These are phyloP conservation scores for Alnus rubra DNA, from an alignment of 306 rosid genomes.

Conservation along the genomic window DNA sequence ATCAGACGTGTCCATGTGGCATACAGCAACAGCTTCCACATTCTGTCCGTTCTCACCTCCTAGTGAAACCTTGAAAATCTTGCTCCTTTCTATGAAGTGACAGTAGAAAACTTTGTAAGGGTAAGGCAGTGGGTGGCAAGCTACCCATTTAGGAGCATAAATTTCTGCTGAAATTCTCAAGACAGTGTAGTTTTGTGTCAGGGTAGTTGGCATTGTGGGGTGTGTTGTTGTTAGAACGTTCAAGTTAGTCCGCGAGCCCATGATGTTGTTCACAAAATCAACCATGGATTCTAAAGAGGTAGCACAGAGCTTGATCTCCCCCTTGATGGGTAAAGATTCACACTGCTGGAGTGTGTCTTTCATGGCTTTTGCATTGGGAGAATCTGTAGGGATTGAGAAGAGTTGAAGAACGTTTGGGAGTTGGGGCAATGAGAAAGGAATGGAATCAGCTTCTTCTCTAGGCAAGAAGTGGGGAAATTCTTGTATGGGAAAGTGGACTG, in stretches of 20 bases:
- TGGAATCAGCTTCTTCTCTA: constrained; percentile 45
- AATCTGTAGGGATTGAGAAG: constrained; percentile 44
- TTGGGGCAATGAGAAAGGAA: constrained; percentile 53
- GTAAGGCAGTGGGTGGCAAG: constrained; percentile 54
- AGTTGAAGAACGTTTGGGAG: constrained; percentile 55
- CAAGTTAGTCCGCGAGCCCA: constrained; percentile 27
- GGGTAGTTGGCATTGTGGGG: constrained; percentile 32
- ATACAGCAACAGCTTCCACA: constrained; percentile 52
- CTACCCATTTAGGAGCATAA: constrained; percentile 53
- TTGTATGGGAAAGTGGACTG: constrained; percentile 47
- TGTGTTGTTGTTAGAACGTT: constrained; percentile 39
- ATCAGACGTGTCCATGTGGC: constrained; percentile 64
- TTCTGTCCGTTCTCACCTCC: constrained; percentile 49
- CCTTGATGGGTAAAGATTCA: constrained; percentile 34
- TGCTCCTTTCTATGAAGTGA: constrained; percentile 47
- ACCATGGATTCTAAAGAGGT: constrained; percentile 60
- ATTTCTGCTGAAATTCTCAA: constrained; percentile 43
- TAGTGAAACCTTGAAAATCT: constrained; percentile 53
- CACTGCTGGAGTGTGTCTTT: constrained; percentile 42
- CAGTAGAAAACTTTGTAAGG: constrained; percentile 57
- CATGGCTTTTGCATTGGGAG: constrained; percentile 43
- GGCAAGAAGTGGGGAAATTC: constrained; percentile 38
- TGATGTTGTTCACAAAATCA: constrained; percentile 30
- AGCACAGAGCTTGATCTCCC: constrained; percentile 56
- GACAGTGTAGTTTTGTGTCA: constrained; percentile 45